Evolutionary conservation across 352 stramenopile genomes (phyloP).

Genomic region (Globisporangium parvum): DNA sequence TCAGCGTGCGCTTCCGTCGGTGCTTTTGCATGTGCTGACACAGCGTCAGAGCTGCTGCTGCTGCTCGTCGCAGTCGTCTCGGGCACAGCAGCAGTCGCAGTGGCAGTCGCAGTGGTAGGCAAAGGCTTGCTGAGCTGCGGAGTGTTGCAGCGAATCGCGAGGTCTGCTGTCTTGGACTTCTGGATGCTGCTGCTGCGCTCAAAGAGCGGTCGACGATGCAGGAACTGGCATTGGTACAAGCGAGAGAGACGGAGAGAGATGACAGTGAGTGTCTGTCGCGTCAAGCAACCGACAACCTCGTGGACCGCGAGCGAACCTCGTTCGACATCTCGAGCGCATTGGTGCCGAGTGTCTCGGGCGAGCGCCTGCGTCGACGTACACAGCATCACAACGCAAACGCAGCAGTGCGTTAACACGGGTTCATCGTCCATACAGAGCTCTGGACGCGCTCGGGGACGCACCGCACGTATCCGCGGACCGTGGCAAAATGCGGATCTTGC

Average conservation of each 20-base stretch:
- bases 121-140: slow-evolving; percentile 1
- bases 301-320: not conserved
- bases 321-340: slow-evolving; percentile 9
- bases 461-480: slow-evolving; percentile 47
- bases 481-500: slow-evolving; percentile 22
- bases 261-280: not conserved
- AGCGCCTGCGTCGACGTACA: not conserved
- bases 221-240: not conserved
- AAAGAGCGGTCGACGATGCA: slow-evolving; percentile 2
- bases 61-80: not conserved
- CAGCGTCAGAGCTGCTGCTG: not conserved
- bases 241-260: not conserved
- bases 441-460: slow-evolving; percentile 9
- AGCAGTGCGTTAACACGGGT: too few species aligned
- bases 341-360: slow-evolving; percentile 6
- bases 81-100: not conserved
- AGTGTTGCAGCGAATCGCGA: slow-evolving; percentile 1
- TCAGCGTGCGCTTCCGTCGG: slow-evolving; percentile 12
- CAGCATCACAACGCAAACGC: not conserved
- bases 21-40: not conserved
- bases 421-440: not conserved
- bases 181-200: slow-evolving; percentile 8
- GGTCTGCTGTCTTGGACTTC: slow-evolving; percentile 10
- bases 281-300: not conserved
- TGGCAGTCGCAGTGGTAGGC: slow-evolving; percentile 1